phyloP scores from a whole-genome alignment of 345 rosid genomes.

The Populus pruinosa region DNA sequence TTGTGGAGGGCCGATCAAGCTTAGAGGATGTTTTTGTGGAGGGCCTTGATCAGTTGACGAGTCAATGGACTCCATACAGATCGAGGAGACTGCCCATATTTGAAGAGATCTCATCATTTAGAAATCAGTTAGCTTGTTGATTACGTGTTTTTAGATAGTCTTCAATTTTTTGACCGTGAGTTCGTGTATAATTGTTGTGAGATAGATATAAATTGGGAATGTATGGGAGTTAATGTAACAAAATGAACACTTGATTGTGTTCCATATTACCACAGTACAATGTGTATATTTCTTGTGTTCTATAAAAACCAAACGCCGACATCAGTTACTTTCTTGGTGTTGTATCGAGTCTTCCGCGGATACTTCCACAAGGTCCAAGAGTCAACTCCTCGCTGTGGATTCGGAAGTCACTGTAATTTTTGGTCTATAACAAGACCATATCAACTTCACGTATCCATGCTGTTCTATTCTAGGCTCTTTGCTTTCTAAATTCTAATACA shows the following conservation, averaged over 20 bases:
- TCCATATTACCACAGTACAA: neutral
- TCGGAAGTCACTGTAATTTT: neutral
- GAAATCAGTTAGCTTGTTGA: conserved; percentile 65
- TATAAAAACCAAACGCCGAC: neutral
- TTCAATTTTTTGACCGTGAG: neutral
- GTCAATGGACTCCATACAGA: conserved; percentile 53
- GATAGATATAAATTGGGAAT: neutral
- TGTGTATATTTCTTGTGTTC: neutral
- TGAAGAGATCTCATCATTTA: conserved; percentile 68
- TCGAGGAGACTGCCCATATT: conserved; percentile 87
- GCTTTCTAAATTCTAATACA: neutral
- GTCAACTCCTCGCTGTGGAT: neutral
- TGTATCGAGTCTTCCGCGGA: neutral
- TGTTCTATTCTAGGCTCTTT: too few species aligned
- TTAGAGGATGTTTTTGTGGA: conserved; percentile 54
- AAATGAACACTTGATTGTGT: neutral
- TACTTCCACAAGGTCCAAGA: neutral
- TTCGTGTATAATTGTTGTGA: neutral
- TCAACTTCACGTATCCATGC: neutral
- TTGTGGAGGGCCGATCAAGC: conserved; percentile 8
- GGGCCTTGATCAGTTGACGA: conserved; percentile 52
- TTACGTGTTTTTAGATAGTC: neutral
- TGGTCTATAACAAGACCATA: neutral
- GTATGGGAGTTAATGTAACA: neutral
- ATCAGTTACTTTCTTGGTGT: neutral